phyloP scores from a whole-genome alignment of 129 eudicot species.

The Flaveria bidentis region DNA sequence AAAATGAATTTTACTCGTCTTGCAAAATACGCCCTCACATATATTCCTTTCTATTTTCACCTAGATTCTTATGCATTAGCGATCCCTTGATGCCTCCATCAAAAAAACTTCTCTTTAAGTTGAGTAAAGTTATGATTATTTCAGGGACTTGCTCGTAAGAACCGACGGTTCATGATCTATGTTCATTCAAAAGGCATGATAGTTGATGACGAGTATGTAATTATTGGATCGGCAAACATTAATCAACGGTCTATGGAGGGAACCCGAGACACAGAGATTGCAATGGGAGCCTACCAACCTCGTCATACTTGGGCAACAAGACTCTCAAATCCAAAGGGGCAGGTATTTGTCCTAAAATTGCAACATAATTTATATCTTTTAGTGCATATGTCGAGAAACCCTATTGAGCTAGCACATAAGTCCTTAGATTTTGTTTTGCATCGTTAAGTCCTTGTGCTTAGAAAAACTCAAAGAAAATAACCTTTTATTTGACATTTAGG shows the following conservation, averaged over 20 bases:
- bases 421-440: neutral
- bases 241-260: conserved; percentile 98
- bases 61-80: neutral
- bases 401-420: neutral
- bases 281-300: conserved; percentile 99
- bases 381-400: neutral
- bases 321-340: conserved; percentile 61
- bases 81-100: conserved; percentile 3
- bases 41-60: conserved; percentile 10
- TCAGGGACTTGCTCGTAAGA: conserved; percentile 72
- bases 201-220: conserved; percentile 91
- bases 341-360: conserved; percentile 45
- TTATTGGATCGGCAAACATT: conserved; percentile 88
- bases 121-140: conserved; percentile 3
- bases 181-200: conserved; percentile 98
- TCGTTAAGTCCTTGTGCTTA: neutral
- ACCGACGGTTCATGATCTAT: conserved; percentile 90
- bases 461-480: neutral
- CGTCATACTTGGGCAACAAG: conserved; percentile 77
- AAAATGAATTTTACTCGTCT: neutral
- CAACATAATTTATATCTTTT: neutral
- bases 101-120: neutral
- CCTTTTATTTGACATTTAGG: neutral
- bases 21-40: neutral
- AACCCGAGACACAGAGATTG: conserved; percentile 94